phyloP scores from a whole-genome alignment of 441 rosid genomes.

The Jatropha podagrica region DNA sequence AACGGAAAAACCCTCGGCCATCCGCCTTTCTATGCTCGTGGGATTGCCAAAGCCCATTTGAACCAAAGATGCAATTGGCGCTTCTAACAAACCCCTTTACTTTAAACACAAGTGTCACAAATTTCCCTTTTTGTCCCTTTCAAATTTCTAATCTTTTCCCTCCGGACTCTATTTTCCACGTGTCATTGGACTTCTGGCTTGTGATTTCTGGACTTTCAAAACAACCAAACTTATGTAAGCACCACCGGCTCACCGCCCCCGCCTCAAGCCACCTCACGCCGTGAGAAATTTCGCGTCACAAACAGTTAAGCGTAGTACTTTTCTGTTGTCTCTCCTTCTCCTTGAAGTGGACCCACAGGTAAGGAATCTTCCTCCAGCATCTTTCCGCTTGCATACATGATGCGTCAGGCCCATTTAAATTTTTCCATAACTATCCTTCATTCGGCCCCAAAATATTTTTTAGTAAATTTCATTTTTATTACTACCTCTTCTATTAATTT shows the following conservation, averaged over 20 bases:
- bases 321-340: no score
- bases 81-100: no score
- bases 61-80: no score
- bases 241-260: not conserved
- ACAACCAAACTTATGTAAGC: not conserved
- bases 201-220: not conserved
- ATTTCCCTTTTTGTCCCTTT: no score
- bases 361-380: conserved; percentile 14
- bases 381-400: not conserved
- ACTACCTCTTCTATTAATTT: no score
- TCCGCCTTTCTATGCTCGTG: no score
- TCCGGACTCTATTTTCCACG: no score
- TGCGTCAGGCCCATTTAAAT: not conserved
- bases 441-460: not conserved
- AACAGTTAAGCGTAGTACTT: conserved; percentile 6
- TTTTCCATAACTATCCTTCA: not conserved
- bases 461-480: no score
- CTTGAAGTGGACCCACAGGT: not conserved
- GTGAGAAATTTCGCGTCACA: conserved; percentile 13
- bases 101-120: no score
- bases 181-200: not conserved
- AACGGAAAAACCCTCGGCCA: no score
- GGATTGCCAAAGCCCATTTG: no score
- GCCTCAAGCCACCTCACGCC: conserved; percentile 1
- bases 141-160: no score